These are phyloP conservation scores for Hyaloperonospora arabidopsidis DNA, from an alignment of 352 stramenopile species.

Conservation along the genomic window DNA sequence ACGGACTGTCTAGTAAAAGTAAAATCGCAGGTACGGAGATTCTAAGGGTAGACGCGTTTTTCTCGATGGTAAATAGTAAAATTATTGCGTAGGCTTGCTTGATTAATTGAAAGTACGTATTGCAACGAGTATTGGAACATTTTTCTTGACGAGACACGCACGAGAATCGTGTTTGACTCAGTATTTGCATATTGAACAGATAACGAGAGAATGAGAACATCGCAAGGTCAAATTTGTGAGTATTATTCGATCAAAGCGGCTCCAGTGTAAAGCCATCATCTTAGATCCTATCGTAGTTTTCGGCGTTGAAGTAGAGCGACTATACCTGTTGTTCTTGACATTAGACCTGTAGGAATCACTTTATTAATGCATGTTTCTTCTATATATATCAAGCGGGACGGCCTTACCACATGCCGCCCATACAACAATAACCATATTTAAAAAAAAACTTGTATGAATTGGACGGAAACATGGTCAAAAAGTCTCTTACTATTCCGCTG, in stretches of 20 bases:
- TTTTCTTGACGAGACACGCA: no score
- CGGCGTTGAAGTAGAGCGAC: no score
- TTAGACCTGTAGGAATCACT: no score
- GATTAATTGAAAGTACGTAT: no score
- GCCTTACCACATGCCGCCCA: no score
- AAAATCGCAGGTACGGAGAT: conserved; percentile 93
- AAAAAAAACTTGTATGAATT: conserved; percentile 20
- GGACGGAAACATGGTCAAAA: not conserved
- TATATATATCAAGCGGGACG: no score
- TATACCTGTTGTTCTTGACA: no score
- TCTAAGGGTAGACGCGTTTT: conserved; percentile 90
- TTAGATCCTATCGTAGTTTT: no score
- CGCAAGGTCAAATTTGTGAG: conserved; percentile 7
- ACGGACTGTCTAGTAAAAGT: conserved; percentile 99
- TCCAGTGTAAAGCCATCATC: conserved; percentile 62
- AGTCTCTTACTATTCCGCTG: conserved; percentile 6
- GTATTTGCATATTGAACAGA: conserved; percentile 13
- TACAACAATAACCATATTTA: conserved; percentile 23
- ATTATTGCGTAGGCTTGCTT: conserved; percentile 91
- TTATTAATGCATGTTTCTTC: no score
- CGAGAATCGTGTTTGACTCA: no score
- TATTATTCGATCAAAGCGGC: conserved; percentile 8
- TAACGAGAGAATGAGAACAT: not conserved
- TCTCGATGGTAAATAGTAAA: conserved; percentile 85
- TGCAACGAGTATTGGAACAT: no score